These are phyloP conservation scores for Yamadazyma sp. DNA, from an alignment of 1,139 yeast species.

Conservation along the genomic window DNA sequence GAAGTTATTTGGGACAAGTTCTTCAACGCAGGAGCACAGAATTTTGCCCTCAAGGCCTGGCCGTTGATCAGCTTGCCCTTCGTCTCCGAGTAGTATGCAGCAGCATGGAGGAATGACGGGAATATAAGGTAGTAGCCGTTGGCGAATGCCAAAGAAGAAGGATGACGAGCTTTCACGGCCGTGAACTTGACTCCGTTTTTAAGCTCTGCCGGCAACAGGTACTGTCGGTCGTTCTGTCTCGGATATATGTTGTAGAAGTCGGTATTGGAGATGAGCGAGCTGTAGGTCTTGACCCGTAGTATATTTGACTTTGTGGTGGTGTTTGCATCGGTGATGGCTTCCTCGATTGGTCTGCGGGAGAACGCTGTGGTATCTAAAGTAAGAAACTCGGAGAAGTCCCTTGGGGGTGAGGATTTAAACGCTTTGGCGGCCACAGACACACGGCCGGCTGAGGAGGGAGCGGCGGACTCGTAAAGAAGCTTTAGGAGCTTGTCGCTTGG, in stretches of 20 bases:
- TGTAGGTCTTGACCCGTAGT: constrained; percentile 34
- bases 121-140: constrained; percentile 57
- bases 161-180: constrained; percentile 50
- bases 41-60: constrained; percentile 41
- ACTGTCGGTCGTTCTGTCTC: constrained; percentile 28
- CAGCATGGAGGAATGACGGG: constrained; percentile 46
- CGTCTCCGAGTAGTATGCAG: constrained; percentile 51
- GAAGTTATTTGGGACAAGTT: constrained; percentile 20
- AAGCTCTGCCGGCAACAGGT: constrained; percentile 22
- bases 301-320: constrained; percentile 24
- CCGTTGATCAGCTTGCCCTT: constrained; percentile 52
- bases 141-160: constrained; percentile 40
- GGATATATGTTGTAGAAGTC: constrained; percentile 45
- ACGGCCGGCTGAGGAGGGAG: neutral
- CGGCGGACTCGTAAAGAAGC: constrained; percentile 6
- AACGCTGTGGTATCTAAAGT: neutral
- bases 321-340: constrained; percentile 26
- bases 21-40: constrained; percentile 25
- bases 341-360: constrained; percentile 24
- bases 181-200: constrained; percentile 27
- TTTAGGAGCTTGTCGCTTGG: constrained; percentile 4
- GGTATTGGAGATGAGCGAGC: constrained; percentile 32
- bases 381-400: neutral
- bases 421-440: neutral
- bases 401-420: neutral